Evolutionary conservation across 202 grass and related monocot genomes (phyloP), one percentile per base, ranked within the genome.

Genomic region (Panicum virgatum): DNA sequence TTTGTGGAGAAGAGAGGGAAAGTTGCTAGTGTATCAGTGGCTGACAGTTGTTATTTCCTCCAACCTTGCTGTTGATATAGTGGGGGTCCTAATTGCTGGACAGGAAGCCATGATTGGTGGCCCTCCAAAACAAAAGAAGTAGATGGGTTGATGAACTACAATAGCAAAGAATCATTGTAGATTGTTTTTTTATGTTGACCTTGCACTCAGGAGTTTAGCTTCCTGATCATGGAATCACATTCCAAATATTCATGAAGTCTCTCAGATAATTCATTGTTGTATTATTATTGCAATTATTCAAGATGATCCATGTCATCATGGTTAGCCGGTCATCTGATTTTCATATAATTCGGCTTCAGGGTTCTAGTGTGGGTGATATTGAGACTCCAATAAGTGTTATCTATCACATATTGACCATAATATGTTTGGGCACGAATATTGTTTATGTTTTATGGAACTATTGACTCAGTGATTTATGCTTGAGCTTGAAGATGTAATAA

Each of bases 41-140:
- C 36, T 70, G 53, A n/a, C 76, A 80, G 63, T 59, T 84, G 51
- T 22, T 48, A 39, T 68, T 72, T 84, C 46, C 30, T 65, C 22
- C 9, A 77, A 4, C 29, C 38, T 59, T 50, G 64, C 30, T 42
- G 72, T 59, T 60, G 32, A 36, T 66, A 32, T 68, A 58, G 37
- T 46, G n/a, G 58, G 62, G 37, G n/a, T 18, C 44, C 11, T 84
- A 48, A 53, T 70, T 85, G 46, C 25, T 73, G 57, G 5, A 56
- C 64, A 64, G 66, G 44, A 72, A 54, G 23, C 15, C 52, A 45
- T 52, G 63, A 51, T 89, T 82, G 78, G 29, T 82, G 72, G 30
- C 3, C 44, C 14, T 69, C 10, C 30, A 16, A 50, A 63, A 32
- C 26, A 63, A 45, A 36, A 32, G 22, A 65, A 38, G 39, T 32